Evolutionary conservation across 2,329 filamentous ascomycete species (phyloP).

Genomic region (Fusarium foetens): DNA sequence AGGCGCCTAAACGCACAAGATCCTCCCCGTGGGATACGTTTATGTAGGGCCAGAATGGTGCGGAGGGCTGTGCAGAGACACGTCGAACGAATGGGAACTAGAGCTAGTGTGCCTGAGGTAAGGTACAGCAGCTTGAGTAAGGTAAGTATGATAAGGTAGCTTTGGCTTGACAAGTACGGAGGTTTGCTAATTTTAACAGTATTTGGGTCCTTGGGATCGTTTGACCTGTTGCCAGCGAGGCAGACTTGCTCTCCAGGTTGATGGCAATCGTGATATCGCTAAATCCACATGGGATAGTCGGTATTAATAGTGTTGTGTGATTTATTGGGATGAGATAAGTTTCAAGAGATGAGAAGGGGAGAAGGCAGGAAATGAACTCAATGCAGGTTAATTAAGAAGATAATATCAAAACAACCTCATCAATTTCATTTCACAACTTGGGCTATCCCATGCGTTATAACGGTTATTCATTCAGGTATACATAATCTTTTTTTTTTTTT

Average conservation of each 20-base stretch:
- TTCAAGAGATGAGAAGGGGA: not conserved
- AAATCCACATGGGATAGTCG: not conserved
- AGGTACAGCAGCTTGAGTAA: not conserved
- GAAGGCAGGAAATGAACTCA: not conserved
- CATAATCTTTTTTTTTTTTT: not conserved
- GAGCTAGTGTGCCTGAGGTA: slow-evolving; percentile 3
- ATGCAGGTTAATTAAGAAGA: not conserved
- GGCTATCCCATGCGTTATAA: not conserved
- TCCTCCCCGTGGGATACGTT: not conserved
- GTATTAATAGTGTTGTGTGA: not conserved
- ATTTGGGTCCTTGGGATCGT: slow-evolving; percentile 12
- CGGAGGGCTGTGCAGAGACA: slow-evolving; percentile 44
- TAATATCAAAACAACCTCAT: not conserved
- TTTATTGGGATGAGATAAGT: not conserved
- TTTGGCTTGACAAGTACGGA: not conserved
- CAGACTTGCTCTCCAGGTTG: slow-evolving; percentile 4
- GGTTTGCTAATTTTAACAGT: slow-evolving; percentile 40
- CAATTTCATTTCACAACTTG: not conserved
- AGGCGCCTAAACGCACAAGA: slow-evolving; percentile 15
- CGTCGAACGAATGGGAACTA: slow-evolving; percentile 36
- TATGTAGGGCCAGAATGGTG: slow-evolving; percentile 17
- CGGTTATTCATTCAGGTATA: not conserved
- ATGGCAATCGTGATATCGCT: slow-evolving; percentile 27
- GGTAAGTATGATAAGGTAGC: not conserved
- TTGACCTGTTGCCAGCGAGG: slow-evolving; percentile 16